Evolutionary conservation across 257 asterid genomes (phyloP).

Genomic region (Penstemon newberryi): DNA sequence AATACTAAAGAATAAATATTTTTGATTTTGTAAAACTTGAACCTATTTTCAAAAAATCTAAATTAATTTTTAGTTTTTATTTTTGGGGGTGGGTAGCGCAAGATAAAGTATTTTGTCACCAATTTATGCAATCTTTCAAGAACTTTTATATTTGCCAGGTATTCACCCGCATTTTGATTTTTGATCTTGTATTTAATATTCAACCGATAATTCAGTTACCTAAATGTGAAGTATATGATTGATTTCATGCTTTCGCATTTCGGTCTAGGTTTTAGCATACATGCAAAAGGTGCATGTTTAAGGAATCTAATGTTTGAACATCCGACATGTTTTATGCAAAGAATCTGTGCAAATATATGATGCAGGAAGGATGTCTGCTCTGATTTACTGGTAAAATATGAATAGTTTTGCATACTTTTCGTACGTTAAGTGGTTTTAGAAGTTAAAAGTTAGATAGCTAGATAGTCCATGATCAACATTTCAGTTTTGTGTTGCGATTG

Average conservation of each 20-base stretch:
- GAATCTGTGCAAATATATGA: constrained; percentile 26
- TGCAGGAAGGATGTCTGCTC: constrained; percentile 19
- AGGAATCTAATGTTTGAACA: constrained; percentile 21
- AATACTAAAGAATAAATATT: background rate
- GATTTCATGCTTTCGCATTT: constrained; percentile 15
- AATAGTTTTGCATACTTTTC: constrained; percentile 26
- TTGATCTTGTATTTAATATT: too few relatives aligned
- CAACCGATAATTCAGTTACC: background rate
- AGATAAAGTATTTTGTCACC: background rate
- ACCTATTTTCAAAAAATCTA: background rate
- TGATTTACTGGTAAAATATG: constrained; percentile 16
- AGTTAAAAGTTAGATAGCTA: constrained; percentile 11
- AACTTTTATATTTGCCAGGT: too few relatives aligned
- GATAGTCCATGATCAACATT: constrained; percentile 11
- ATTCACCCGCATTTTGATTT: too few relatives aligned
- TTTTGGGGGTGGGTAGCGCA: background rate
- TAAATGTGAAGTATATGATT: constrained; percentile 11
- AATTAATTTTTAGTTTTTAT: background rate
- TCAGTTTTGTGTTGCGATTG: background rate
- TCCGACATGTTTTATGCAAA: constrained; percentile 2
- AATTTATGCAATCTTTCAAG: too few relatives aligned
- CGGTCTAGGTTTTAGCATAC: constrained; percentile 77
- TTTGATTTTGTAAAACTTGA: too few relatives aligned
- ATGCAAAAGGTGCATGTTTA: background rate
- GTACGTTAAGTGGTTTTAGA: constrained; percentile 20